Percentiles rank a stretch among this genome's conserved stretches.
Conservation (phyloP, 441 rosid genomes). For the Populus hybrid region DNA sequence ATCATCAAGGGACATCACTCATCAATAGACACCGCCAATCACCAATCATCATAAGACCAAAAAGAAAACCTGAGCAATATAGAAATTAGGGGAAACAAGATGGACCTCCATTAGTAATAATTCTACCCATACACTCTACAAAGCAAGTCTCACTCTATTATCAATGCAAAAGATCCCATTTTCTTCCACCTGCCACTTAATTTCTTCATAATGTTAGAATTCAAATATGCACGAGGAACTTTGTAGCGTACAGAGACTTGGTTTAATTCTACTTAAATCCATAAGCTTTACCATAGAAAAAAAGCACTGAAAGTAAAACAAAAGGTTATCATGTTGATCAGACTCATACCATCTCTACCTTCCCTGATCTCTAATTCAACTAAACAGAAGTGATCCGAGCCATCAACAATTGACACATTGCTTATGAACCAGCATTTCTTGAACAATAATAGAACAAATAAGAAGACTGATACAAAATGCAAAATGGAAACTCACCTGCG, state of each 20-base stretch:
- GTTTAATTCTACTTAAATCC: not conserved
- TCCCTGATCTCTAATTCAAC: not conserved
- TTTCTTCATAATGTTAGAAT: not conserved
- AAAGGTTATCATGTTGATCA: not conserved
- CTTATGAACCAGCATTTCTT: not conserved
- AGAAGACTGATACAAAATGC: constrained; percentile 6
- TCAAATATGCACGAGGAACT: not conserved
- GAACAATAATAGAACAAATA: not conserved
- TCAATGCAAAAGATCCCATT: not conserved
- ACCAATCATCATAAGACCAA: not conserved
- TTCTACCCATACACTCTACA: not conserved
- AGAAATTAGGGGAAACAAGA: not conserved
- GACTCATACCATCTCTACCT: not conserved
- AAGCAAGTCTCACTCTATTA: not conserved
- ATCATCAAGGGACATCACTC: not conserved
- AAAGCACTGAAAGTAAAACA: not conserved
- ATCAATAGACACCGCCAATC: not conserved
- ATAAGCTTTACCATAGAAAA: not conserved
- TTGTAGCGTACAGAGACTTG: not conserved
- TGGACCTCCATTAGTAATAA: not conserved
- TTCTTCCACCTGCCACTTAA: not conserved
- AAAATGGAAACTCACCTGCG: constrained; percentile 64
- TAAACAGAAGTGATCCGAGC: not conserved
- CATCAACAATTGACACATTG: not conserved
- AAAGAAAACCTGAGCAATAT: not conserved